phyloP scores from a whole-genome alignment of 352 stramenopile genomes.

The Pythium aristosporum region DNA sequence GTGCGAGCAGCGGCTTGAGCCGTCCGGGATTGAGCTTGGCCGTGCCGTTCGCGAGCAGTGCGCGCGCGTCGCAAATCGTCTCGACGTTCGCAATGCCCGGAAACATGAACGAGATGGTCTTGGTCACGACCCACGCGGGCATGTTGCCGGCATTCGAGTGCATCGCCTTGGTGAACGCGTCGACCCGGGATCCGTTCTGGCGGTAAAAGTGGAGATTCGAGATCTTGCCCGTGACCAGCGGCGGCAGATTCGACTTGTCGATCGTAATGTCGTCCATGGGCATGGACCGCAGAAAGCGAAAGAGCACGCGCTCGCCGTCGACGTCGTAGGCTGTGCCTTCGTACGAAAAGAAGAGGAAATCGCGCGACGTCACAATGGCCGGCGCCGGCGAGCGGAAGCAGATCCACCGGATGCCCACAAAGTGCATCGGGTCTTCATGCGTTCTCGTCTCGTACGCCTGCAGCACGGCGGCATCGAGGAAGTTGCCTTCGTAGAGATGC shows the following conservation, averaged over 20 bases:
- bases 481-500: slow-evolving; percentile 44
- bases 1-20: slow-evolving; percentile 12
- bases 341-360: slow-evolving; percentile 46
- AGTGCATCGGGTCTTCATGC: slow-evolving; percentile 41
- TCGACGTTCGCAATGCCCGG: slow-evolving; percentile 36
- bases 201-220: slow-evolving; percentile 41
- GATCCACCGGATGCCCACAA: slow-evolving; percentile 48
- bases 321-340: slow-evolving; percentile 34
- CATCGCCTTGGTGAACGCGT: slow-evolving; percentile 34
- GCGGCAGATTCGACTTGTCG: slow-evolving; percentile 23
- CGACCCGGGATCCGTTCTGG: slow-evolving; percentile 33
- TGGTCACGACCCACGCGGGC: slow-evolving; percentile 38
- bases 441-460: slow-evolving; percentile 34
- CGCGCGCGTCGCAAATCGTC: slow-evolving; percentile 32
- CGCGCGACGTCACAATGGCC: slow-evolving; percentile 33
- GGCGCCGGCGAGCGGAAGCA: slow-evolving; percentile 40
- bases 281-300: slow-evolving; percentile 30
- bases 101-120: slow-evolving; percentile 41
- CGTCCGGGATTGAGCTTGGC: slow-evolving; percentile 20
- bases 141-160: slow-evolving; percentile 38
- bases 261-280: slow-evolving; percentile 39
- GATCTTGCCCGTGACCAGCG: slow-evolving; percentile 39
- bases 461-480: slow-evolving; percentile 45
- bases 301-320: slow-evolving; percentile 41
- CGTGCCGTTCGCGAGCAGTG: slow-evolving; percentile 30